Evolutionary conservation across 495 filamentous ascomycete species (phyloP).

Genomic region (Aspergillus cristatus): DNA sequence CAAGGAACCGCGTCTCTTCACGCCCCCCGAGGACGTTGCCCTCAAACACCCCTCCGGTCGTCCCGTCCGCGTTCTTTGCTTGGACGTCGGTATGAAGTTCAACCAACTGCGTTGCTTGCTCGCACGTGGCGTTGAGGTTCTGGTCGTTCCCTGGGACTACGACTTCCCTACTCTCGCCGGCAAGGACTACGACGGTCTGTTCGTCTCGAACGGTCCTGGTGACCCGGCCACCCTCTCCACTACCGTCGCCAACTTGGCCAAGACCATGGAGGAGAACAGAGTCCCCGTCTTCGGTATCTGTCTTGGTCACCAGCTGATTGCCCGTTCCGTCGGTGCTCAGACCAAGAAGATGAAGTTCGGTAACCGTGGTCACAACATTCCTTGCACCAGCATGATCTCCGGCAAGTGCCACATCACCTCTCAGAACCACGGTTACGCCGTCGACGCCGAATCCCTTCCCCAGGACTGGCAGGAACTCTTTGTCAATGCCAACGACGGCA

Average conservation of each 20-base stretch:
- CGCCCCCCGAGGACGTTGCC: conserved; percentile 53
- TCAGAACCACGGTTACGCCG: conserved; percentile 94
- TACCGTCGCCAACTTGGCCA: conserved; percentile 66
- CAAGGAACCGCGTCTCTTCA: conserved; percentile 69
- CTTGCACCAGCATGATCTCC: conserved; percentile 87
- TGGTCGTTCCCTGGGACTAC: conserved; percentile 93
- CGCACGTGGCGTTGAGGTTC: conserved; percentile 82
- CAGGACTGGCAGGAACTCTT: conserved; percentile 84
- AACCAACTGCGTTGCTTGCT: conserved; percentile 94
- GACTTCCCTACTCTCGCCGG: conserved; percentile 68
- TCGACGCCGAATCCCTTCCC: conserved; percentile 69
- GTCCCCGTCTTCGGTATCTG: conserved; percentile 96
- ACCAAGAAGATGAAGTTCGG: conserved; percentile 98
- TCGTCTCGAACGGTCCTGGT: conserved; percentile 95
- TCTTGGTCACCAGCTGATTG: conserved; percentile 89
- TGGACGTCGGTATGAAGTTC: conserved; percentile 95
- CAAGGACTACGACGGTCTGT: conserved; percentile 86
- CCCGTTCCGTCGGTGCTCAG: conserved; percentile 77
- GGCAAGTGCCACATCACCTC: conserved; percentile 98
- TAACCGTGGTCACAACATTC: conserved; percentile 97
- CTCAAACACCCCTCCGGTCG: conserved; percentile 82
- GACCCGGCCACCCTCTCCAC: conserved; percentile 75
- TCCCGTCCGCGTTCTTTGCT: conserved; percentile 72
- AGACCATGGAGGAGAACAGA: conserved; percentile 60
- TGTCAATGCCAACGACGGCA: conserved; percentile 95